phyloP scores from a whole-genome alignment of 2,329 filamentous ascomycete genomes.

The Epichloe amarillans region DNA sequence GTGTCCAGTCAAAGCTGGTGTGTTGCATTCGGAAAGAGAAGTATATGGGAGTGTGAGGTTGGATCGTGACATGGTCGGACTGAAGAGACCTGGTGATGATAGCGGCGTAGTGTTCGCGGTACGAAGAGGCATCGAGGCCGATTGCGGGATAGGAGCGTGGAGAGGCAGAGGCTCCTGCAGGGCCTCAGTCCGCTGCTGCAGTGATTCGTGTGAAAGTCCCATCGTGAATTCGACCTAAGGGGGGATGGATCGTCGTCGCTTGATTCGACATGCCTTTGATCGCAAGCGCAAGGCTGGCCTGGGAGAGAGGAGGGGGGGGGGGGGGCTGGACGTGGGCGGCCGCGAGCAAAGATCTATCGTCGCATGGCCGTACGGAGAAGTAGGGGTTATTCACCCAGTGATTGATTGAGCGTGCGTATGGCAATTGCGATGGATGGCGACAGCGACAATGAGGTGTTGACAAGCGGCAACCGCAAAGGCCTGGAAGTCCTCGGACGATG shows the following conservation, averaged over 20 bases:
- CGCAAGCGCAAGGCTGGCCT: slow-evolving; percentile 4
- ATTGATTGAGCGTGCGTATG: not conserved
- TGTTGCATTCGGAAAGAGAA: slow-evolving; percentile 39
- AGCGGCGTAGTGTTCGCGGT: slow-evolving; percentile 43
- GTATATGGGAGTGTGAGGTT: slow-evolving; percentile 24
- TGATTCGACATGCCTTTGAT: slow-evolving; percentile 9
- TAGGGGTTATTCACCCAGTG: not conserved
- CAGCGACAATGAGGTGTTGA: not conserved
- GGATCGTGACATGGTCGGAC: slow-evolving; percentile 31
- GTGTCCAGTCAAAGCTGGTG: slow-evolving; percentile 32
- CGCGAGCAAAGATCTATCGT: slow-evolving; percentile 7
- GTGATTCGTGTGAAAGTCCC: slow-evolving; percentile 7
- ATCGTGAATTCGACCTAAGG: slow-evolving; percentile 6
- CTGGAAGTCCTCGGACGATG: not conserved
- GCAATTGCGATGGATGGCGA: not conserved
- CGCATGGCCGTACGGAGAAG: slow-evolving; percentile 5
- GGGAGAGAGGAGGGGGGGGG: not conserved
- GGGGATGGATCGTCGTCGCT: not conserved
- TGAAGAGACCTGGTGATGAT: slow-evolving; percentile 50
- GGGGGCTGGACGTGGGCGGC: not conserved
- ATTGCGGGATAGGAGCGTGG: slow-evolving; percentile 20
- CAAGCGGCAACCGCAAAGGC: not conserved
- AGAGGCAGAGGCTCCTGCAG: slow-evolving; percentile 11
- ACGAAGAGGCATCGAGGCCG: slow-evolving; percentile 29
- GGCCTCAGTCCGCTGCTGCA: slow-evolving; percentile 1